Evolutionary conservation across 1,284 basidiomycete genomes (phyloP).

Genomic region (Abortiporus biennis): DNA sequence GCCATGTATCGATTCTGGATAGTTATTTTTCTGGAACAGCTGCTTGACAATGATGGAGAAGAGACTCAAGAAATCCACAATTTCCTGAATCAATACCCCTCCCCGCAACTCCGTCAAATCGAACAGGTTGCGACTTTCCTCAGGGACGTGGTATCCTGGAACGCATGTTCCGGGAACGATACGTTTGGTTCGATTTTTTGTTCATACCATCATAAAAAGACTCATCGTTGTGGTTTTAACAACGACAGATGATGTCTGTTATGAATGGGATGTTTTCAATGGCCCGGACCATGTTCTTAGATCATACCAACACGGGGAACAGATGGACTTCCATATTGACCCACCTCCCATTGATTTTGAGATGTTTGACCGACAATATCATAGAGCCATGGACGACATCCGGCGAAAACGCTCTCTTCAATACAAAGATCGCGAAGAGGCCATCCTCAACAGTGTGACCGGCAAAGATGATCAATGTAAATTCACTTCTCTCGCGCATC

Average conservation of each 20-base stretch:
- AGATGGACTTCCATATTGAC: no score
- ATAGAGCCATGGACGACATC: not conserved
- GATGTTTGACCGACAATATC: no score
- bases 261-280: not conserved
- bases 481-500: no score
- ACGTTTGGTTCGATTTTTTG: no score
- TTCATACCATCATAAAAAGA: not conserved
- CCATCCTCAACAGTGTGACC: conserved; percentile 2
- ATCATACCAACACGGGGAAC: not conserved
- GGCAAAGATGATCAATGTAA: conserved; percentile 9
- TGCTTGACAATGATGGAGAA: conserved; percentile 12
- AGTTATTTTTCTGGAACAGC: conserved; percentile 2
- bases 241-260: not conserved
- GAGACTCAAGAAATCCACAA: conserved; percentile 1
- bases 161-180: not conserved
- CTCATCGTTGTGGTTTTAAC: not conserved
- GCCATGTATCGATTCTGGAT: conserved; percentile 30
- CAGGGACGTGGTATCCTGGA: not conserved
- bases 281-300: not conserved
- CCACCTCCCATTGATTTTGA: no score
- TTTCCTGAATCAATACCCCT: not conserved
- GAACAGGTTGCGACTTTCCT: conserved; percentile 1
- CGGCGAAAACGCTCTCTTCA: not conserved
- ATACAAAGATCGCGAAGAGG: conserved; percentile 4
- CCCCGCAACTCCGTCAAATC: conserved; percentile 2